Percentiles rank a stretch among this genome's conserved stretches.
phyloP scores from a whole-genome alignment of 169 alveolate genomes.

The Eimeria brunetti region DNA sequence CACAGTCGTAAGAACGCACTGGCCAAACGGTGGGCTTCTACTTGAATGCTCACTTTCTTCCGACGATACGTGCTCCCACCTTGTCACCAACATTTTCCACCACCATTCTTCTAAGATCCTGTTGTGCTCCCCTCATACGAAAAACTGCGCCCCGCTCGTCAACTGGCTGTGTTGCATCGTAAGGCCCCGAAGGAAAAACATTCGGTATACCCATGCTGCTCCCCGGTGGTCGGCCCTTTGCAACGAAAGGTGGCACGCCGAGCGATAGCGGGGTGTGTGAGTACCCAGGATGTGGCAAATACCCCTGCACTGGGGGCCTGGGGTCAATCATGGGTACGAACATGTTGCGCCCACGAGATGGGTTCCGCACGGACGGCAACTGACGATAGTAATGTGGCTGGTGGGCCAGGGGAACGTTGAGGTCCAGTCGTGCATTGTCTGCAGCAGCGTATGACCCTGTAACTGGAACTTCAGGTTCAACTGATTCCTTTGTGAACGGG shows the following conservation, averaged over 20 bases:
- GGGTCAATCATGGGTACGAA: conserved; percentile 69
- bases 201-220: conserved; percentile 23
- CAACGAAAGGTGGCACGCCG: conserved; percentile 73
- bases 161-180: conserved; percentile 64
- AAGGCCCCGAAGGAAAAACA: conserved; percentile 66
- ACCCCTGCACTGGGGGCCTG: conserved; percentile 61
- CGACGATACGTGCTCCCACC: conserved; percentile 65
- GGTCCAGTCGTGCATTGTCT: conserved; percentile 41
- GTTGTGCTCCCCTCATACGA: conserved; percentile 72
- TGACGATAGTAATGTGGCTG: conserved; percentile 80
- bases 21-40: background rate
- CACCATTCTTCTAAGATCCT: conserved; percentile 48
- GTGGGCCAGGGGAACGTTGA: conserved; percentile 65
- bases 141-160: conserved; percentile 70
- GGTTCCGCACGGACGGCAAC: conserved; percentile 76
- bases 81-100: conserved; percentile 42
- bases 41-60: conserved; percentile 24
- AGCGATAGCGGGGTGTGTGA: conserved; percentile 57
- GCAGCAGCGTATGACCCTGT: background rate
- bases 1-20: background rate
- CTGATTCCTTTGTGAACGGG: conserved; percentile 23
- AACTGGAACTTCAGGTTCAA: conserved; percentile 17
- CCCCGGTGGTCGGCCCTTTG: conserved; percentile 37
- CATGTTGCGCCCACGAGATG: conserved; percentile 55
- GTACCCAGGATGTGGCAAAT: conserved; percentile 62